Evolutionary conservation across 108 stramenopile genomes (phyloP).

Genomic region (Pseudonitzschia multistriata): DNA sequence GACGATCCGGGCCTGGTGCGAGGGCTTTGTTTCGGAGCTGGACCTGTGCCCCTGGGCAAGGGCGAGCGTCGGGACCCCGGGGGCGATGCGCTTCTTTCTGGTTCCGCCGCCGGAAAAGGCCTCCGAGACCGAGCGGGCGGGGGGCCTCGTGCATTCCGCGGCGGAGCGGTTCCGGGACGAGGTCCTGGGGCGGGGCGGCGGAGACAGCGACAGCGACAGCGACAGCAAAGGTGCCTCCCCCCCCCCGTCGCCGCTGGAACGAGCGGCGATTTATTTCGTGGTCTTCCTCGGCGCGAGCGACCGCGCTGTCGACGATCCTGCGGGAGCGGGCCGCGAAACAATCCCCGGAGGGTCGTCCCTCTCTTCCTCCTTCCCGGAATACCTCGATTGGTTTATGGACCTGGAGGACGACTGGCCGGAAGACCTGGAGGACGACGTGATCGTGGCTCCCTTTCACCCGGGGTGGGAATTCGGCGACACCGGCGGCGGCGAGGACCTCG

Average conservation of each 20-base stretch:
- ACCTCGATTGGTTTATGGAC: slow-evolving; percentile 63
- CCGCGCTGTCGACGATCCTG: background rate
- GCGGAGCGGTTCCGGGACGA: slow-evolving; percentile 27
- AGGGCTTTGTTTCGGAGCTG: slow-evolving; percentile 55
- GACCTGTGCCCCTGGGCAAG: slow-evolving; percentile 74
- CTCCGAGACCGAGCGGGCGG: background rate
- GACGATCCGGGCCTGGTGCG: slow-evolving; percentile 53
- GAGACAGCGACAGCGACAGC: background rate
- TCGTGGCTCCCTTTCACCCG: slow-evolving; percentile 78
- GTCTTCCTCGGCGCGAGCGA: slow-evolving; percentile 25
- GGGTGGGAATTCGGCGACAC: slow-evolving; percentile 49
- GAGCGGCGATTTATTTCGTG: slow-evolving; percentile 66
- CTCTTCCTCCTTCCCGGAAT: slow-evolving; percentile 18
- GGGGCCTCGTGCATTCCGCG: background rate
- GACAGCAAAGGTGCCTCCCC: background rate
- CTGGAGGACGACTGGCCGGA: slow-evolving; percentile 60
- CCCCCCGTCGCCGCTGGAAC: slow-evolving; percentile 29
- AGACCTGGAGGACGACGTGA: slow-evolving; percentile 46
- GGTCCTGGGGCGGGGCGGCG: background rate
- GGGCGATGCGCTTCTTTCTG: slow-evolving; percentile 59
- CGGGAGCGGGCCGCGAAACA: background rate
- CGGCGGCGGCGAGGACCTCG: background rate
- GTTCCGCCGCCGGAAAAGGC: slow-evolving; percentile 14
- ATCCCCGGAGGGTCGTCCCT: background rate
- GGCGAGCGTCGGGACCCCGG: slow-evolving; percentile 37